Percentiles rank a stretch among this genome's conserved stretches.
Evolutionary conservation across 192 early-diverging fungal genomes (phyloP).

Genomic region (Obelidium mucronatum): DNA sequence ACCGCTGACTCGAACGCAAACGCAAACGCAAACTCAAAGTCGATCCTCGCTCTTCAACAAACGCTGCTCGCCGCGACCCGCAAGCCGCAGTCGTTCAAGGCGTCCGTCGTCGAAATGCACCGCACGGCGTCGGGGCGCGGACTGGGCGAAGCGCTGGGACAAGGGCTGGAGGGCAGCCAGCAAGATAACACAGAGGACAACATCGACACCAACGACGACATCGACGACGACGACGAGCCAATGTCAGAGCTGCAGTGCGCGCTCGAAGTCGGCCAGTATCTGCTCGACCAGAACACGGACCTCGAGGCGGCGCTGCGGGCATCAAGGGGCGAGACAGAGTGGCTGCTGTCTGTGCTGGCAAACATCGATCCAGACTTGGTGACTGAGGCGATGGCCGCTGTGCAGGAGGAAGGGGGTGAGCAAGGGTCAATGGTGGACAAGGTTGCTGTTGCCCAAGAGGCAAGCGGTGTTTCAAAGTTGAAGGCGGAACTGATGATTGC

Average conservation of each 20-base stretch:
- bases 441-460: not conserved
- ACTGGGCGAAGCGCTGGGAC: no score
- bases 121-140: no score
- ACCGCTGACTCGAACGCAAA: no score
- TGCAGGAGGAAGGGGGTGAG: not conserved
- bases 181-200: not conserved
- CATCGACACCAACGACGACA: not conserved
- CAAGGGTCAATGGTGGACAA: not conserved
- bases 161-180: not conserved
- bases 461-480: no score
- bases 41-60: no score
- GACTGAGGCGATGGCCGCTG: conserved; percentile 2
- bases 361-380: conserved; percentile 16
- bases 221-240: not conserved
- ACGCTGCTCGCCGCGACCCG: no score
- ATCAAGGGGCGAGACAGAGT: conserved; percentile 13
- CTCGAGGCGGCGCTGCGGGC: conserved; percentile 10
- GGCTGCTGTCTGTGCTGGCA: conserved; percentile 19
- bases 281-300: conserved; percentile 38
- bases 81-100: no score
- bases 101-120: no score
- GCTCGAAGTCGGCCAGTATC: conserved; percentile 34
- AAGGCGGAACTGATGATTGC: not conserved
- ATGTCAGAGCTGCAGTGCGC: conserved; percentile 30
- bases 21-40: no score